A percentile compares a stretch with the other conserved stretches of the same genome.
Conservation (phyloP, 2,329 filamentous ascomycete species). For the Pseudocercospora pini-densiflorae region DNA sequence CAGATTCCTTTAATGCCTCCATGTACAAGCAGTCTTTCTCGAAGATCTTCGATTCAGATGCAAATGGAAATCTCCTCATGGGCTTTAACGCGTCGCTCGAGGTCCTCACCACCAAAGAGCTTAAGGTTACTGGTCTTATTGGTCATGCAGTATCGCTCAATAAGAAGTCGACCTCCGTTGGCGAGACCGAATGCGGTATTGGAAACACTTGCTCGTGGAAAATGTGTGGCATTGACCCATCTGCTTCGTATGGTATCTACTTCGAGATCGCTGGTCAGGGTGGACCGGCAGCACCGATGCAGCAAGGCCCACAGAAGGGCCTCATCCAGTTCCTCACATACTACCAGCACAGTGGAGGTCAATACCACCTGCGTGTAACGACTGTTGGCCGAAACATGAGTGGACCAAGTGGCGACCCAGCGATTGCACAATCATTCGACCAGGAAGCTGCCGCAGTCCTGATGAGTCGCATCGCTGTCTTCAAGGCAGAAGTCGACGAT, state of each 20-base stretch:
- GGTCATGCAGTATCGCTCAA: slow-evolving; percentile 96
- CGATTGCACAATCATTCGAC: slow-evolving; percentile 95
- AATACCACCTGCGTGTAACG: slow-evolving; percentile 94
- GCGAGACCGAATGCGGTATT: slow-evolving; percentile 97
- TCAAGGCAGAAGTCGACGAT: slow-evolving; percentile 98
- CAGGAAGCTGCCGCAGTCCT: slow-evolving; percentile 97
- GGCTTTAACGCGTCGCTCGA: slow-evolving; percentile 97
- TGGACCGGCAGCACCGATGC: slow-evolving; percentile 73
- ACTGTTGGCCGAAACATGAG: slow-evolving; percentile 91
- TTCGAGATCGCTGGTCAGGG: slow-evolving; percentile 97
- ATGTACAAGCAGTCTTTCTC: slow-evolving; percentile 99
- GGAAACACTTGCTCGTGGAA: slow-evolving; percentile 99
- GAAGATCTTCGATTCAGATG: slow-evolving; percentile 96
- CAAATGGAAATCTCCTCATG: slow-evolving; percentile 92
- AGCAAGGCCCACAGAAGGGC: slow-evolving; percentile 85
- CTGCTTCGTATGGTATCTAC: slow-evolving; percentile 92
- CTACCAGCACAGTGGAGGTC: slow-evolving; percentile 95
- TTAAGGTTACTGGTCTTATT: slow-evolving; percentile 97
- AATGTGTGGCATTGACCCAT: slow-evolving; percentile 97
- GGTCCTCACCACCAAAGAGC: slow-evolving; percentile 94
- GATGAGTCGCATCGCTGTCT: slow-evolving; percentile 99
- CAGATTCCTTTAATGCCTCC: slow-evolving; percentile 96
- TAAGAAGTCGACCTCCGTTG: slow-evolving; percentile 96
- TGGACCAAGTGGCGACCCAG: slow-evolving; percentile 90
- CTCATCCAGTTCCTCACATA: slow-evolving; percentile 99